Percentiles rank a stretch among this genome's conserved stretches.
Evolutionary conservation across 148 eudicot genomes (phyloP).

Genomic region (Rhododendron ovatum): DNA sequence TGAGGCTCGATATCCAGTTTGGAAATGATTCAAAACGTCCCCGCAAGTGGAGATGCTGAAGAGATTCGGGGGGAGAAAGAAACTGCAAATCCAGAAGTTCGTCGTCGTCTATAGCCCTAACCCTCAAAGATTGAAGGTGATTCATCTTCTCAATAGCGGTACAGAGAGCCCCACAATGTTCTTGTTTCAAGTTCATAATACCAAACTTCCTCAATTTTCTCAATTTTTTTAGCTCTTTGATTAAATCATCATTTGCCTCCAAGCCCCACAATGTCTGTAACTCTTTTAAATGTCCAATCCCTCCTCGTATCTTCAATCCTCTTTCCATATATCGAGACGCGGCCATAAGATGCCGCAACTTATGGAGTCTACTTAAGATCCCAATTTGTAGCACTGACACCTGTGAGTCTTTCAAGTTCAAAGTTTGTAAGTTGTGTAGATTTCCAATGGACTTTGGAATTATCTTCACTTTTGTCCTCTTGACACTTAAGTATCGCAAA

Average conservation of each 20-base stretch:
- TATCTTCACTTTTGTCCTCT: not conserved
- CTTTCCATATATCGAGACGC: too few species aligned
- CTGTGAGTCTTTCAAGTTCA: not conserved
- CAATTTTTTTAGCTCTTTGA: not conserved
- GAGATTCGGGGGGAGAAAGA: not conserved
- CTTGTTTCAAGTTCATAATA: not conserved
- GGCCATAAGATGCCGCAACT: not conserved
- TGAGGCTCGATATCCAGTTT: too few species aligned
- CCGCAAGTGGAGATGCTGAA: too few species aligned
- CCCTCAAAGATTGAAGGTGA: not conserved
- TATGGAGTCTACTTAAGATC: not conserved
- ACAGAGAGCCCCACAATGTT: not conserved
- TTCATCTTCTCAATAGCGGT: not conserved
- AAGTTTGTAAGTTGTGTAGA: not conserved
- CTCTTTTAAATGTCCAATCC: not conserved
- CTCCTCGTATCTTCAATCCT: not conserved
- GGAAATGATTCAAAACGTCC: too few species aligned
- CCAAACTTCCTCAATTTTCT: not conserved
- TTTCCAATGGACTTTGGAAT: slow-evolving; percentile 5
- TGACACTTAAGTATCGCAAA: not conserved
- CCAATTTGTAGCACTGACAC: not conserved
- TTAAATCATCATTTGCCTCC: not conserved
- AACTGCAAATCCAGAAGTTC: not conserved
- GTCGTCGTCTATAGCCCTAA: not conserved
- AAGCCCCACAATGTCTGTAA: not conserved